These are phyloP conservation scores for Magnusiomyces tetraspermus DNA, from an alignment of 1,139 yeast species.

Conservation along the genomic window DNA sequence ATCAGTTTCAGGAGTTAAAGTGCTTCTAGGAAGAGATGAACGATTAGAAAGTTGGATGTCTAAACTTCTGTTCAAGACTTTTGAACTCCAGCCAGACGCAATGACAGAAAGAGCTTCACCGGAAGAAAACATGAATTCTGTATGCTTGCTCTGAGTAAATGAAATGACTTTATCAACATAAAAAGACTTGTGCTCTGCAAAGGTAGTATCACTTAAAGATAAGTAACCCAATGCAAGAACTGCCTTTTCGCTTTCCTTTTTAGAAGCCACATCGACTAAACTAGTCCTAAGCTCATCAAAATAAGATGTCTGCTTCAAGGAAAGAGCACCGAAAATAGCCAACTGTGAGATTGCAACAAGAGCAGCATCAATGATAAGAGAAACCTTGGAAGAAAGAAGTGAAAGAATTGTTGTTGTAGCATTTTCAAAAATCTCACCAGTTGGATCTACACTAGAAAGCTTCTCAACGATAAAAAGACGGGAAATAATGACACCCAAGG, in stretches of 20 bases:
- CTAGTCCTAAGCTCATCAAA: conserved; percentile 25
- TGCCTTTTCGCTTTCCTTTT: conserved; percentile 53
- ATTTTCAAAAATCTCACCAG: background rate
- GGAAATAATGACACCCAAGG: conserved; percentile 44
- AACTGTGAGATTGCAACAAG: conserved; percentile 47
- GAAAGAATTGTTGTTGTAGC: conserved; percentile 3
- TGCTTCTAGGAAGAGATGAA: conserved; percentile 9
- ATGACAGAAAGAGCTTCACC: conserved; percentile 77
- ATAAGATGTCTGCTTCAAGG: conserved; percentile 32
- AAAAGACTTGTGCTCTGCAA: conserved; percentile 26
- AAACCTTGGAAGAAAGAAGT: conserved; percentile 10
- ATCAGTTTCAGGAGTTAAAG: conserved; percentile 4
- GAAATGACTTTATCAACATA: conserved; percentile 43
- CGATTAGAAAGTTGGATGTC: conserved; percentile 37
- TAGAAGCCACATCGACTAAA: conserved; percentile 35
- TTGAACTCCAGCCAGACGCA: conserved; percentile 71
- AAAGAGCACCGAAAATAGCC: conserved; percentile 45
- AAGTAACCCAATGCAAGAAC: conserved; percentile 48
- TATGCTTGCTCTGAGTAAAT: conserved; percentile 58
- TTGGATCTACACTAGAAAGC: conserved; percentile 15
- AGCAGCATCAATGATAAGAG: conserved; percentile 28
- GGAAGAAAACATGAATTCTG: conserved; percentile 63
- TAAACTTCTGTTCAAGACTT: conserved; percentile 40
- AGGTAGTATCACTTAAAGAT: conserved; percentile 36
- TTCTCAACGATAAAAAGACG: conserved; percentile 41